phyloP scores from a whole-genome alignment of 139 green algal species.

The Tetradesmus lagerheimii region DNA sequence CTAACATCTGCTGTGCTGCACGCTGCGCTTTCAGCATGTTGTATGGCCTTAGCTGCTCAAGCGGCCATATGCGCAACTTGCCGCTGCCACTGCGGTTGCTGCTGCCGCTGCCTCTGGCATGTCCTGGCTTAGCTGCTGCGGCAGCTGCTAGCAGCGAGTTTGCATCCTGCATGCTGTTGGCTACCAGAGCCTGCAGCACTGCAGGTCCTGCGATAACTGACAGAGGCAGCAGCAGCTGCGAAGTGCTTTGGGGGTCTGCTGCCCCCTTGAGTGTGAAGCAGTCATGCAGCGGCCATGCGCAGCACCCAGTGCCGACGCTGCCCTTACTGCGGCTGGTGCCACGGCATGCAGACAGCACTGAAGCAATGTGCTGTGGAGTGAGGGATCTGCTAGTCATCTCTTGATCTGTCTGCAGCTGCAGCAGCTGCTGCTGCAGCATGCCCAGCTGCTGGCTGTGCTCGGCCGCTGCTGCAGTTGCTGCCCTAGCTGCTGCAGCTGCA shows the following conservation, averaged over 20 bases:
- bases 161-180: neutral
- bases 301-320: neutral
- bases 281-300: conserved; percentile 19
- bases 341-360: neutral
- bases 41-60: conserved; percentile 49
- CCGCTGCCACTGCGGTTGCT: neutral
- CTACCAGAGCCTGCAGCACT: conserved; percentile 44
- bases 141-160: conserved; percentile 29
- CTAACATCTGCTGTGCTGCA: conserved; percentile 45
- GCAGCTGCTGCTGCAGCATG: conserved; percentile 12
- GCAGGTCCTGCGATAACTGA: conserved; percentile 44
- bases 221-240: conserved; percentile 43
- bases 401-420: conserved; percentile 17
- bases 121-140: neutral
- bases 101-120: neutral
- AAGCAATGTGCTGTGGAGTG: neutral
- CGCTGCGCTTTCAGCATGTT: conserved; percentile 38
- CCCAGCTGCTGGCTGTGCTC: neutral
- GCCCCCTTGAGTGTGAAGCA: conserved; percentile 47
- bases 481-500: neutral
- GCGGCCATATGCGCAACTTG: conserved; percentile 55
- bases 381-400: neutral
- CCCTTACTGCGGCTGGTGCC: neutral
- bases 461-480: conserved; percentile 2
- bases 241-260: neutral